Evolutionary conservation across 202 grass and related monocot species (phyloP).

Genomic region (Setaria viridis): DNA sequence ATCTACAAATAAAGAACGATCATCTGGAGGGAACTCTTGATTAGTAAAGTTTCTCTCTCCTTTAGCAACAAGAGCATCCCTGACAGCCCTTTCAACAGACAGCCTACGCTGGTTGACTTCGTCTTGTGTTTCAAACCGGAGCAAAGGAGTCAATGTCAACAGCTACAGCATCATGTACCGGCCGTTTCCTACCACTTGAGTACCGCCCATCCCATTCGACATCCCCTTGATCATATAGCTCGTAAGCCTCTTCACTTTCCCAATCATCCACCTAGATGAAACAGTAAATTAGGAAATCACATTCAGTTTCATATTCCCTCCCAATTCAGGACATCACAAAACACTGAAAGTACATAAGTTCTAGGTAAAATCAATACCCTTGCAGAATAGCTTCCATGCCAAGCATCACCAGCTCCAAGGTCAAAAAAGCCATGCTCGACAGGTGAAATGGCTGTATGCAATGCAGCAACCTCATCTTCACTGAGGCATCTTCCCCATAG

Average conservation of each 20-base stretch:
- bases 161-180: constrained; percentile 71
- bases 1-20: constrained; percentile 86
- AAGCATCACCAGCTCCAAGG: constrained; percentile 73
- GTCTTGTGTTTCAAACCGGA: constrained; percentile 89
- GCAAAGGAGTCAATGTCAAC: constrained; percentile 85
- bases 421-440: constrained; percentile 82
- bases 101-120: constrained; percentile 97
- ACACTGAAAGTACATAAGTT: constrained; percentile 9
- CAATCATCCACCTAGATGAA: constrained; percentile 82
- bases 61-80: constrained; percentile 86
- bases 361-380: constrained; percentile 59
- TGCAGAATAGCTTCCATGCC: constrained; percentile 88
- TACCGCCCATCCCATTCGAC: constrained; percentile 98
- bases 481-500: constrained; percentile 92
- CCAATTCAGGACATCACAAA: constrained; percentile 25
- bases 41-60: constrained; percentile 87
- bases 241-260: constrained; percentile 92
- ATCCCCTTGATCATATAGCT: constrained; percentile 92
- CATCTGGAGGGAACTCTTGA: constrained; percentile 94
- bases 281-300: constrained; percentile 33
- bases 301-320: constrained; percentile 31
- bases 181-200: constrained; percentile 93
- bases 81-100: constrained; percentile 92
- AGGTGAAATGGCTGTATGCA: constrained; percentile 69
- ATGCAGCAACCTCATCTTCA: constrained; percentile 87